Evolutionary conservation across 768 basidiomycete species (phyloP), one percentile per base, ranked within the genome.

Genomic region (Pholiota microspora): DNA sequence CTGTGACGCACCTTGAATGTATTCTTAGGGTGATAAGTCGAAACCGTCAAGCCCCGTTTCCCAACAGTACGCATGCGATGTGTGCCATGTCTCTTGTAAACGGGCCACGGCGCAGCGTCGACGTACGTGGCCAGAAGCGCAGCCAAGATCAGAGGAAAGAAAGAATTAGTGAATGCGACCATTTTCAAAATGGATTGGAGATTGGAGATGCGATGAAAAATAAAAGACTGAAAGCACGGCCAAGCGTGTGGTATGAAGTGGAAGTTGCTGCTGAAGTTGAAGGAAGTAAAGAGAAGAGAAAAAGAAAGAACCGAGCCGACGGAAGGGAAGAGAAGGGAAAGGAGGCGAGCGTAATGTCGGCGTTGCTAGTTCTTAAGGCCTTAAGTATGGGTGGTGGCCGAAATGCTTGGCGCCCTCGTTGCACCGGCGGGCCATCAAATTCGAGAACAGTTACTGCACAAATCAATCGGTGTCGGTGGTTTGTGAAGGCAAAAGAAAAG

Each of bases 41-140:
- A 60, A n/a, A 63, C 21, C 15, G 50, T 53, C 35, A 70, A 51
- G 8, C 50, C 62, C 7, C 66, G 62, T 23, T 52, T 58, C 21
- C 68, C 65, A 36, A 73, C 57, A 29, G 62, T 55, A 7, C 67
- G 67, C 25, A 61, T 51, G 35, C 67, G 67, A 49, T 71, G 69
- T 3, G 73, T 70, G 0, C 64, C 56, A 50, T 72, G 71, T 57
- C 61, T 64, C 7, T 59, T 53, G 34, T 66, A 59, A 12, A 57
- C 35, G 13, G 70, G 70, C 67, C 65, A 71, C 2, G 72, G 73
- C 7, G 69, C 69, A 29, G 72, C 72, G 36, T 63, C 61, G 21
- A 49, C 58, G 16, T 51, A 45, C 13, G 67, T 59, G 25, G 58
- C 62, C 45, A 59, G 64, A 10, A 69, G 45, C 35, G 62, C 54